Evolutionary conservation across 495 filamentous ascomycete species (phyloP).

Genomic region (Neurospora discreta): DNA sequence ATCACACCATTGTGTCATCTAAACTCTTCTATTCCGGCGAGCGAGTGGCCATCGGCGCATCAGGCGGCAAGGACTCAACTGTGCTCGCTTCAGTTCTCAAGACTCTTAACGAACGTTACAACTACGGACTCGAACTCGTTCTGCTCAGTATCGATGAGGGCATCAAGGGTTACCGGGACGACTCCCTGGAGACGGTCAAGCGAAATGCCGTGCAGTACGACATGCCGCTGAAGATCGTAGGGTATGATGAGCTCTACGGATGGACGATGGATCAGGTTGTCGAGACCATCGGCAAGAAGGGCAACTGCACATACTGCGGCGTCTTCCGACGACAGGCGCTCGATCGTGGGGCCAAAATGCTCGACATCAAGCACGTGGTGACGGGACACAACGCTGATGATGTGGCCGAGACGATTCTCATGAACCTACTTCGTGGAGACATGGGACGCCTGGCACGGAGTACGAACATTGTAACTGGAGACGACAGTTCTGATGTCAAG

Average conservation of each 20-base stretch:
- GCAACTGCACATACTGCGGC: slow-evolving; percentile 97
- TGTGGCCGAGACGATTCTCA: slow-evolving; percentile 94
- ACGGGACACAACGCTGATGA: slow-evolving; percentile 98
- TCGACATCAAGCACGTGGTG: slow-evolving; percentile 88
- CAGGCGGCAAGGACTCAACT: slow-evolving; percentile 95
- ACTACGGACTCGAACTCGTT: slow-evolving; percentile 76
- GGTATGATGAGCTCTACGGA: slow-evolving; percentile 90
- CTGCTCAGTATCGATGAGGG: slow-evolving; percentile 93
- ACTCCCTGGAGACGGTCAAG: slow-evolving; percentile 92
- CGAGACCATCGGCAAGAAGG: slow-evolving; percentile 89
- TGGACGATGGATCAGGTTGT: slow-evolving; percentile 99
- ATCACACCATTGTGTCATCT: slow-evolving; percentile 75
- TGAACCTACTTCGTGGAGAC: slow-evolving; percentile 92
- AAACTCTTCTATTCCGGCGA: slow-evolving; percentile 75
- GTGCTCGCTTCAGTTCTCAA: slow-evolving; percentile 91
- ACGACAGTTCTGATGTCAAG: slow-evolving; percentile 64
- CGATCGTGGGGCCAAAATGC: slow-evolving; percentile 77
- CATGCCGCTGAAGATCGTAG: slow-evolving; percentile 82
- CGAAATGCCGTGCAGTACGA: slow-evolving; percentile 81
- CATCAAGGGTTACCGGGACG: slow-evolving; percentile 92
- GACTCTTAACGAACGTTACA: slow-evolving; percentile 81
- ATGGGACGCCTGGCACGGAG: slow-evolving; percentile 75
- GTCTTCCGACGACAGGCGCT: slow-evolving; percentile 92
- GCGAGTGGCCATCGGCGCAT: slow-evolving; percentile 86
- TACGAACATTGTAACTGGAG: slow-evolving; percentile 85